These are phyloP conservation scores for Diddensiella transvaalensis DNA, from an alignment of 805 yeast genomes.

Conservation along the genomic window DNA sequence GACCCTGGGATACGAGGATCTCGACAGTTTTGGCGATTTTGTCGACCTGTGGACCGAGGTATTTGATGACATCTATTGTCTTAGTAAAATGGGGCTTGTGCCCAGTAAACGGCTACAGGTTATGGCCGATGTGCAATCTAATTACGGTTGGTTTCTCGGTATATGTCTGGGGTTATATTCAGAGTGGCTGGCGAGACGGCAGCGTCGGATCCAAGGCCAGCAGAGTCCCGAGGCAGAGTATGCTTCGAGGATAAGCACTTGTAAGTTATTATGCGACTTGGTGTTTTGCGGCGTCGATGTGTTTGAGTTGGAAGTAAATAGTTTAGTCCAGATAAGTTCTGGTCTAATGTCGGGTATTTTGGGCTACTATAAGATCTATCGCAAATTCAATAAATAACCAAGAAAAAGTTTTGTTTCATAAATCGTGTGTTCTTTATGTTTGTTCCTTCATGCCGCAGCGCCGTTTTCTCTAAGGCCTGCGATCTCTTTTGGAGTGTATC, in stretches of 20 bases:
- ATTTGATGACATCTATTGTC: slow-evolving; percentile 29
- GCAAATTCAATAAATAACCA: slow-evolving; percentile 11
- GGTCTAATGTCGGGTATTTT: slow-evolving; percentile 27
- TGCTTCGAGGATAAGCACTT: slow-evolving; percentile 12
- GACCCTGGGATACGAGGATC: background rate
- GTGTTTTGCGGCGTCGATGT: slow-evolving; percentile 29
- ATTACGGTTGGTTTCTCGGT: slow-evolving; percentile 27
- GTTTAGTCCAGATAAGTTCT: slow-evolving; percentile 22
- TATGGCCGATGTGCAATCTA: slow-evolving; percentile 27
- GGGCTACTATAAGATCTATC: slow-evolving; percentile 24
- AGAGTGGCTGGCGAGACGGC: slow-evolving; percentile 14
- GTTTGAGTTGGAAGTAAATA: slow-evolving; percentile 22
- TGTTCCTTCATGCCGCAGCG: slow-evolving; percentile 15
- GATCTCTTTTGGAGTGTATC: slow-evolving; percentile 24
- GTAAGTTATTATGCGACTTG: slow-evolving; percentile 29
- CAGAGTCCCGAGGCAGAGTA: background rate
- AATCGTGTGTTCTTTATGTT: background rate
- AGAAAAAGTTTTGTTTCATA: background rate
- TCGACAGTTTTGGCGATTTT: slow-evolving; percentile 15
- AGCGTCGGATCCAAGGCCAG: slow-evolving; percentile 1
- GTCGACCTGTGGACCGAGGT: slow-evolving; percentile 29
- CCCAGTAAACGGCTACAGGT: slow-evolving; percentile 15
- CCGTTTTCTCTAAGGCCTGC: slow-evolving; percentile 26
- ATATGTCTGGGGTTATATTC: slow-evolving; percentile 21
- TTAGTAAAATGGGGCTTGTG: slow-evolving; percentile 28